phyloP scores from a whole-genome alignment of 441 rosid species.

The Rhodomyrtus psidioides region DNA sequence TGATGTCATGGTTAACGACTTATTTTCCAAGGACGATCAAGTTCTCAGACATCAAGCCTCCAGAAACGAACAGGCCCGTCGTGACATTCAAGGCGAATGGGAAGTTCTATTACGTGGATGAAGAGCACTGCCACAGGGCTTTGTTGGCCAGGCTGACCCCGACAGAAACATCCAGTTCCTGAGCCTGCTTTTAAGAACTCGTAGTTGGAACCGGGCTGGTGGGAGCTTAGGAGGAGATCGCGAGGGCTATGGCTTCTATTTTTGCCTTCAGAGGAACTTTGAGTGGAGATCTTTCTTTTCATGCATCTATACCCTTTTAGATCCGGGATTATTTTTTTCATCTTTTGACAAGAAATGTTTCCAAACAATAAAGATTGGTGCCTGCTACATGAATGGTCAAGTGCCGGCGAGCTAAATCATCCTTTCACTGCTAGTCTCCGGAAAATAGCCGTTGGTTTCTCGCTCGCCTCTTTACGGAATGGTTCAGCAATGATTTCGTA shows the following conservation, averaged over 20 bases:
- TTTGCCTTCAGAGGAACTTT: not conserved
- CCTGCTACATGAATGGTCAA: not conserved
- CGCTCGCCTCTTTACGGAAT: not conserved
- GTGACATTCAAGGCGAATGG: constrained; percentile 83
- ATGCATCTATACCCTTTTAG: not conserved
- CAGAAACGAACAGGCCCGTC: constrained; percentile 73
- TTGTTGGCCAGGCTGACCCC: constrained; percentile 76
- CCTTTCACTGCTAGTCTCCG: not conserved
- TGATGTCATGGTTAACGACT: constrained; percentile 85
- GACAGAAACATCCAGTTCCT: constrained; percentile 31
- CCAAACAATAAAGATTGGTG: not conserved
- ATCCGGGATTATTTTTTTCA: not conserved
- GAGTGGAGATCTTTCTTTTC: not conserved
- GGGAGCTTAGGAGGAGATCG: not conserved
- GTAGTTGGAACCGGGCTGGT: constrained; percentile 10
- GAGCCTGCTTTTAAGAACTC: constrained; percentile 79
- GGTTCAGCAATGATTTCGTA: not conserved
- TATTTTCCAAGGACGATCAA: constrained; percentile 49
- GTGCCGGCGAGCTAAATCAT: not conserved
- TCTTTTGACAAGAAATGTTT: not conserved
- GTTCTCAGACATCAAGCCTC: constrained; percentile 64
- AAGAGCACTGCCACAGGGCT: constrained; percentile 81
- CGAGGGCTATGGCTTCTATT: not conserved
- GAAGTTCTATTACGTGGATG: constrained; percentile 61
- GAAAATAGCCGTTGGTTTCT: not conserved